Percentiles rank a stretch among this genome's conserved stretches.
Conservation (phyloP, 331 rosid species). For the Quercus phellos region DNA sequence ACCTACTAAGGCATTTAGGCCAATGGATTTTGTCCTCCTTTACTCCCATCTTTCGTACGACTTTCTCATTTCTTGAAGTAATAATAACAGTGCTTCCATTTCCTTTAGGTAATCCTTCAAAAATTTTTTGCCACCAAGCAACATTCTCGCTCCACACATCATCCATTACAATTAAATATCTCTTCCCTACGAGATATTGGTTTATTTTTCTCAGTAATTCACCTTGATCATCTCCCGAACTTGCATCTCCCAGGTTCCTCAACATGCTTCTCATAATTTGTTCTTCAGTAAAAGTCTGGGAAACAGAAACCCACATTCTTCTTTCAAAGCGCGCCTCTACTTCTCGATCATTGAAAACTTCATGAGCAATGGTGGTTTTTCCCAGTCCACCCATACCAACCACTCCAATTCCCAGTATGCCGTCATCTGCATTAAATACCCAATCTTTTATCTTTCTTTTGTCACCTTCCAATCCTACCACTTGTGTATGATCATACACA, state of each 20-base stretch:
- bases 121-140: constrained; percentile 27
- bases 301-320: constrained; percentile 32
- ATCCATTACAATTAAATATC: constrained; percentile 31
- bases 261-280: constrained; percentile 36
- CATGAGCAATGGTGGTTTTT: constrained; percentile 29
- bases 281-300: constrained; percentile 28
- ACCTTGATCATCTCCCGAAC: constrained; percentile 20
- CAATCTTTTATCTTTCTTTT: constrained; percentile 23
- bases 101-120: constrained; percentile 28
- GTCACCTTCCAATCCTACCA: constrained; percentile 33
- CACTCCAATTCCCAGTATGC: constrained; percentile 26
- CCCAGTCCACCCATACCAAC: constrained; percentile 39
- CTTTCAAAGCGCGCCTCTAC: constrained; percentile 24
- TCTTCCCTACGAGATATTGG: constrained; percentile 32
- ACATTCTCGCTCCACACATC: constrained; percentile 29
- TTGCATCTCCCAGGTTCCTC: constrained; percentile 31
- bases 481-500: constrained; percentile 34
- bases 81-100: constrained; percentile 29
- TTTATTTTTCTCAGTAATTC: constrained; percentile 29
- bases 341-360: constrained; percentile 24
- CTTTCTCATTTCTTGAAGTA: constrained; percentile 23
- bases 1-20: constrained; percentile 26
- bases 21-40: constrained; percentile 14
- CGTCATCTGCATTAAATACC: constrained; percentile 22
- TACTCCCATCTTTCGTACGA: constrained; percentile 30